A percentile compares a stretch with the other conserved stretches of the same genome.
These are phyloP conservation scores for Pyricularia sp. DNA, from an alignment of 2,329 filamentous ascomycete species.

Conservation along the genomic window DNA sequence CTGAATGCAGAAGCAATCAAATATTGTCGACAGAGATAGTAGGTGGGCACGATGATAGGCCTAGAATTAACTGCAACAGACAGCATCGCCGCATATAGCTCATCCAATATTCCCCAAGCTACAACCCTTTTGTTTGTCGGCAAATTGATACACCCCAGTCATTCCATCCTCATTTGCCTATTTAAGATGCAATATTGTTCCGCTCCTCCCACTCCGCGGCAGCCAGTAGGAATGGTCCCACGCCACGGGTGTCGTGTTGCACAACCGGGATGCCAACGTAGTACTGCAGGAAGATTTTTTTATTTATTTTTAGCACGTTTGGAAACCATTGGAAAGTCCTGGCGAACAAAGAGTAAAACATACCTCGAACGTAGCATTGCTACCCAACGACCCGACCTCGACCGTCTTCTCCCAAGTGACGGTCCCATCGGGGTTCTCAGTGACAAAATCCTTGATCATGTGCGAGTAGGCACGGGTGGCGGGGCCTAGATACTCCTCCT, in stretches of 20 bases:
- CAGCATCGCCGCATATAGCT: no score
- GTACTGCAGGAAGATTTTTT: background rate
- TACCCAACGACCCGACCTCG: slow-evolving; percentile 2
- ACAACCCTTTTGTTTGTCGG: background rate
- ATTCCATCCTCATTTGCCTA: background rate
- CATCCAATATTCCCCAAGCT: no score
- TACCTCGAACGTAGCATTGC: slow-evolving; percentile 6
- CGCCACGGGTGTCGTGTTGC: slow-evolving; percentile 1
- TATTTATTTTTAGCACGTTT: no score
- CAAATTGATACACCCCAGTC: background rate
- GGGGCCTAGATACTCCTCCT: slow-evolving; percentile 19
- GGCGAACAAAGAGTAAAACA: no score
- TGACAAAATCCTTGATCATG: slow-evolving; percentile 5
- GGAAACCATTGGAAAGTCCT: no score
- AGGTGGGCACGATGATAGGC: no score
- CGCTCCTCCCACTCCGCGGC: slow-evolving; percentile 4
- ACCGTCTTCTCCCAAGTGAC: slow-evolving; percentile 4
- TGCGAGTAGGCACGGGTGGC: slow-evolving; percentile 1
- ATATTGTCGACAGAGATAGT: no score
- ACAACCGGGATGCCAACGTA: slow-evolving; percentile 1
- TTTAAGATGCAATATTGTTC: slow-evolving; percentile 4
- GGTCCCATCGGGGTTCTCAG: slow-evolving; percentile 1
- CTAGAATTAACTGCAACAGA: no score
- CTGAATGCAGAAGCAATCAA: no score
- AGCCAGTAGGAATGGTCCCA: slow-evolving; percentile 2